Conservation (phyloP, 257 asterid species). For the Rehmannia glutinosa region DNA sequence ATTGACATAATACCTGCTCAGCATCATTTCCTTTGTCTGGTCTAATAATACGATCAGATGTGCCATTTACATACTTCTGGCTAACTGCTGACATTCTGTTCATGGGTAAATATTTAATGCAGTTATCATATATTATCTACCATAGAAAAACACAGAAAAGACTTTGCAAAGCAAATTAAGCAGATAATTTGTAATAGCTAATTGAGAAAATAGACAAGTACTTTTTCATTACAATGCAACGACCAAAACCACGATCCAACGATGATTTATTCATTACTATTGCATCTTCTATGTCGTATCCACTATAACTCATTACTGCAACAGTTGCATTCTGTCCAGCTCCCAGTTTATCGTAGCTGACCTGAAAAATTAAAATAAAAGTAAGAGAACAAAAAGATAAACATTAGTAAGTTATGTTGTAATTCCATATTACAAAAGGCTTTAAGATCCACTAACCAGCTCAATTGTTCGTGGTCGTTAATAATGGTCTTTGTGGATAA, state of each 20-base stretch:
- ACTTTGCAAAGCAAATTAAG: neutral
- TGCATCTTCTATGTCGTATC: constrained; percentile 97
- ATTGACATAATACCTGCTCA: constrained; percentile 58
- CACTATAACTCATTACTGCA: constrained; percentile 98
- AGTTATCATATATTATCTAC: constrained; percentile 4
- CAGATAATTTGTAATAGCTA: neutral
- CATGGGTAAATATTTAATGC: constrained; percentile 10
- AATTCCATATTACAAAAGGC: neutral
- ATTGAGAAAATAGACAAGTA: constrained; percentile 24
- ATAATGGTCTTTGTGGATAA: constrained; percentile 93
- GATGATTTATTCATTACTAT: constrained; percentile 97
- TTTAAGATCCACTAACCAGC: constrained; percentile 57
- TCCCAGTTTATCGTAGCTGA: constrained; percentile 79
- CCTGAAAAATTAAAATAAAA: constrained; percentile 32
- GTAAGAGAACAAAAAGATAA: neutral
- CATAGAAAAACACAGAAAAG: constrained; percentile 3
- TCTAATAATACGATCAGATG: constrained; percentile 58
- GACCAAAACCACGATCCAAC: constrained; percentile 99
- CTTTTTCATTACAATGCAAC: constrained; percentile 90
- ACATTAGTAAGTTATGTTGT: constrained; percentile 5
- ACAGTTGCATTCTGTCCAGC: constrained; percentile 98
- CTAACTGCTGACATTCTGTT: constrained; percentile 54
- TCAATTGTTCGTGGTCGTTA: constrained; percentile 91
- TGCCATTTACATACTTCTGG: constrained; percentile 54
- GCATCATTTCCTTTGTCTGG: constrained; percentile 60